Base-by-base conservation (phyloP, 306 rosid species). In the Begonia peltatifolia region DNA sequence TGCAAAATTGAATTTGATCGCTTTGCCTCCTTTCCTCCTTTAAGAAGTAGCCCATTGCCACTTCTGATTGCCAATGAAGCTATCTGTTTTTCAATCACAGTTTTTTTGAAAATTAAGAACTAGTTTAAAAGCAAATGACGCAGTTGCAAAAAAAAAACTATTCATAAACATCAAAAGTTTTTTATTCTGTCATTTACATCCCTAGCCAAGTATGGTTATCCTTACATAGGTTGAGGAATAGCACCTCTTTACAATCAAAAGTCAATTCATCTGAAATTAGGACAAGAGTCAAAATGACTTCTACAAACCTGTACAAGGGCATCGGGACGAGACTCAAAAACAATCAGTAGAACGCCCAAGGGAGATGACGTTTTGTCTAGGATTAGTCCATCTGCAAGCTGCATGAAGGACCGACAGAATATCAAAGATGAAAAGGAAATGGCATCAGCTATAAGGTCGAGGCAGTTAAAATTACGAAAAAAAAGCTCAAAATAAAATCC, bases 1-100 rank as follows among this genome's bases (percentile, higher is more conserved):
- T 90, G 95, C 62, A 90, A 74, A 64, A 86, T 69, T 57, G 84
- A 85, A 72, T 90, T 90, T 52, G 99, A 90, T 74, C 84, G 87
- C 68, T 62, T 90, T 56, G 99, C 96, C 74, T 90, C 99, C 84
- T 90, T 90, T 67, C 99, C 99, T 58, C 99, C 99, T 73, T 90
- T 86, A 74, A 90, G 71, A 60, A 90, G 92, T 76, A 90, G 96
- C 46, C 96, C 99, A 55, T 90, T 90, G 47, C 99, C 99, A 66
- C 99, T 86, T 44, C 93, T 82, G 42, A 90, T 79, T 36, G 99
- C 99, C 75, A 90, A 76, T 48, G 96, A 83, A 69, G 95, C 96
- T 68, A 90, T 90, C 99, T 90, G 71, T 69, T 59, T 70, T 44
- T 2, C 14, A 44, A 44, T 44, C 4, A 12, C 12, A 44, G 0